These are phyloP conservation scores for Corynespora cassiicola DNA, from an alignment of 2,329 filamentous ascomycete genomes.

Conservation along the genomic window DNA sequence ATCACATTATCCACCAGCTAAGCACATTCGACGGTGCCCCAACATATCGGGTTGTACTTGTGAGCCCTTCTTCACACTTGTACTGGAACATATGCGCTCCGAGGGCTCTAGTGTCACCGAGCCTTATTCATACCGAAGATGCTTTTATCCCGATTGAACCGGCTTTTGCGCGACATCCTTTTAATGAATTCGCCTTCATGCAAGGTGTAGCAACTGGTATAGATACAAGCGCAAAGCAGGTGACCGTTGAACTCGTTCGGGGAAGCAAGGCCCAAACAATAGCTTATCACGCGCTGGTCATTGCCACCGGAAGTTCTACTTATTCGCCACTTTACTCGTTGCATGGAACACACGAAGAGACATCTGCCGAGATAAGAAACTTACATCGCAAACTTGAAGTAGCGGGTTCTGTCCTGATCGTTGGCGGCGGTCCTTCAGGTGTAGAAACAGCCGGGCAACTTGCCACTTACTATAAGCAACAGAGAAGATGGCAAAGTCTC, in stretches of 20 bases:
- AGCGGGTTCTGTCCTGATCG: constrained; percentile 38
- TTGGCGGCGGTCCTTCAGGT: constrained; percentile 41
- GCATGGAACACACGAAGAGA: constrained; percentile 41
- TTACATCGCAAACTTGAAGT: constrained; percentile 32
- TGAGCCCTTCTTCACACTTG: constrained; percentile 44
- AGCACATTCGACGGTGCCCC: constrained; percentile 27
- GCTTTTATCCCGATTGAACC: constrained; percentile 40
- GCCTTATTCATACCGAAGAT: constrained; percentile 30
- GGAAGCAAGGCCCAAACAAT: constrained; percentile 23
- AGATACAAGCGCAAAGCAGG: constrained; percentile 28
- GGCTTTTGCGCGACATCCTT: constrained; percentile 35
- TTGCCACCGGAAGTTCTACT: constrained; percentile 41
- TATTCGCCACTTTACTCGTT: constrained; percentile 40
- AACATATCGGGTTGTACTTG: constrained; percentile 40
- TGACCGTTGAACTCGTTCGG: constrained; percentile 26
- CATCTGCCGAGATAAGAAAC: constrained; percentile 32
- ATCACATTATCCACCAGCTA: constrained; percentile 31
- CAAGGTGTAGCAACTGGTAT: constrained; percentile 35
- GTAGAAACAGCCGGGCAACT: constrained; percentile 46
- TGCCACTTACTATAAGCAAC: constrained; percentile 36
- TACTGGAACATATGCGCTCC: constrained; percentile 49
- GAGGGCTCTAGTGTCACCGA: constrained; percentile 37
- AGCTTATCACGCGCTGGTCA: constrained; percentile 42
- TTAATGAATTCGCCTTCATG: constrained; percentile 41
- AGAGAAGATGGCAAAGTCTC: constrained; percentile 1